Evolutionary conservation across 208 protist species (phyloP), one percentile per base, ranked within the genome.

Genomic region (Lotmaria passim): DNA sequence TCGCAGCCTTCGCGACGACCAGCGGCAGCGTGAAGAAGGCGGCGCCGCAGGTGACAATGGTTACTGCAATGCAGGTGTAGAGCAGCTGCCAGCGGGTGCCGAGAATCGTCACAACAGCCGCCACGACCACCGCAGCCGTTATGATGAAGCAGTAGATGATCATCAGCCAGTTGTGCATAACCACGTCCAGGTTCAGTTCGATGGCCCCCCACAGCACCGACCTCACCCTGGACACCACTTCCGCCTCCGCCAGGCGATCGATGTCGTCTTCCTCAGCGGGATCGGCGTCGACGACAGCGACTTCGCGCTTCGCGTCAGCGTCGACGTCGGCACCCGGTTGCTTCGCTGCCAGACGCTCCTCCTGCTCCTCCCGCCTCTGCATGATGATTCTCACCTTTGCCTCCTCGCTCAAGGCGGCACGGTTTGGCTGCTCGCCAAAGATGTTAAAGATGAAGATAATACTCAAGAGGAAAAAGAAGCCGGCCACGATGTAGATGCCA

Each of bases 371-470:
- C n/a, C 26, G 21, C 14, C 0, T 30, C 0, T 61, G 31, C n/a
- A 34, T n/a, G n/a, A n/a, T n/a, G n/a, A n/a, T n/a, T n/a, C n/a
- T n/a, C n/a, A n/a, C n/a, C n/a, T n/a, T n/a, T n/a, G 43, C 51
- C 59, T 89, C 82, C 26, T 83, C 75, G 17, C 33, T 26, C 30
- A 78, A 81, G 31, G 86, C 83, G 23, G 66, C 75, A 1, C 62
- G 64, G 74, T 93, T 89, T 23, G 12, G 66, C 8, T 59, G 21
- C 79, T 93, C 83, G 31, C 63, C 87, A 52, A 81, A 79, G 75
- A 78, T 73, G 67, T 93, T 93, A 26, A 83, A 79, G 33, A 83
- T 51, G 52, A 85, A 88, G 53, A 89, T 53, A 7, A 87, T 10
- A 14, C 36, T 43, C 2, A 76, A 75, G 43, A 89, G 39, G 46